These are phyloP conservation scores for Sonneratia alba DNA, from an alignment of 345 rosid species.

Conservation along the genomic window DNA sequence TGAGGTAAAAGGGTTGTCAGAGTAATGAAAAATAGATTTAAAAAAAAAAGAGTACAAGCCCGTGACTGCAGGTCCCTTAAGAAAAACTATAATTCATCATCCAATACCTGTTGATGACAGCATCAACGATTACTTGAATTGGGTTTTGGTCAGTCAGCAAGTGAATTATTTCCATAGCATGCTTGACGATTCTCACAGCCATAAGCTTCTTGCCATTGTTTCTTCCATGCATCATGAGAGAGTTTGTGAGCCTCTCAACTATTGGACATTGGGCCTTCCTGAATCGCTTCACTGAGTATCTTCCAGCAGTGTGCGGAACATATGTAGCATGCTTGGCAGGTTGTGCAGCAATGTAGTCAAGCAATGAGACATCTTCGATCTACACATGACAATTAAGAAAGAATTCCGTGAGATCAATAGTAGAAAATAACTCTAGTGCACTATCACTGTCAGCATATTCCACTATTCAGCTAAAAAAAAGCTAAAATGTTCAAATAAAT, in stretches of 20 bases:
- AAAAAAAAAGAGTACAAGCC: too few relatives aligned
- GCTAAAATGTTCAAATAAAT: too few relatives aligned
- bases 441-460: not conserved
- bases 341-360: slow-evolving; percentile 67
- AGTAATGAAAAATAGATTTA: not conserved
- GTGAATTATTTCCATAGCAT: slow-evolving; percentile 89
- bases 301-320: slow-evolving; percentile 92
- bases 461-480: too few relatives aligned
- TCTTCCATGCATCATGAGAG: slow-evolving; percentile 92
- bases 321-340: slow-evolving; percentile 74
- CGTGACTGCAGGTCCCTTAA: too few relatives aligned
- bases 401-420: not conserved
- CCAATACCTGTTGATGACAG: slow-evolving; percentile 72
- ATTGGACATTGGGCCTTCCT: slow-evolving; percentile 97
- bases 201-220: slow-evolving; percentile 83
- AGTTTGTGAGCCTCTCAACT: slow-evolving; percentile 85
- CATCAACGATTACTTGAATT: slow-evolving; percentile 85
- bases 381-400: slow-evolving; percentile 5
- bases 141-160: slow-evolving; percentile 79
- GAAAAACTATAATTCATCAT: not conserved
- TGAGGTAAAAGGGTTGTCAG: not conserved
- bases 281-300: slow-evolving; percentile 91
- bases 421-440: not conserved
- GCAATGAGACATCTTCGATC: slow-evolving; percentile 65
- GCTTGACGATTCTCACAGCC: slow-evolving; percentile 81